Conservation (phyloP, 306 rosid genomes). For the Castanea crenata region DNA sequence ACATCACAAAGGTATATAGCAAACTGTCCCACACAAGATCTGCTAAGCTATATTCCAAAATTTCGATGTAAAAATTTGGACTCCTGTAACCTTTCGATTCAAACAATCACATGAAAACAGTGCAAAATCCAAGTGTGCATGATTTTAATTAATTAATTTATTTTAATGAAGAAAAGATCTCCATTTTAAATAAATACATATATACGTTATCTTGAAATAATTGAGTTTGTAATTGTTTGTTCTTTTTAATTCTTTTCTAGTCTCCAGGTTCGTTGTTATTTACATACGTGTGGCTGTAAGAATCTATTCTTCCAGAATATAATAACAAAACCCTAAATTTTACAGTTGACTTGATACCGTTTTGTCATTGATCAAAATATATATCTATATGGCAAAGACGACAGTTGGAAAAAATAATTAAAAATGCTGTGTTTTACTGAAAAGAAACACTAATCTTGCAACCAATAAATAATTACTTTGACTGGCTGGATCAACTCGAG, state of each 20-base stretch:
- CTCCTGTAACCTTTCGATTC: neutral
- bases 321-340: neutral
- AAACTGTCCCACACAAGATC: slow-evolving; percentile 48
- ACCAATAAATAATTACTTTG: neutral
- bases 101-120: neutral
- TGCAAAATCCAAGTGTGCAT: no score
- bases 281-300: neutral
- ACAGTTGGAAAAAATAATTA: neutral
- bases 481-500: neutral
- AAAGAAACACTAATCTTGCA: neutral
- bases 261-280: neutral
- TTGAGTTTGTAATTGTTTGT: no score
- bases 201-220: no score
- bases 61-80: neutral
- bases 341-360: neutral
- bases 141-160: no score
- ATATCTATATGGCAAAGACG: neutral
- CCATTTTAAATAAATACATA: no score
- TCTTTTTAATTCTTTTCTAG: no score
- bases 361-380: neutral
- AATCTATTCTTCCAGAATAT: no score
- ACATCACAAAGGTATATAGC: slow-evolving; percentile 27
- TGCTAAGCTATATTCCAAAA: slow-evolving; percentile 15
- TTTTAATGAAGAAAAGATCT: no score
- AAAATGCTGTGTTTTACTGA: neutral